These are phyloP conservation scores for Cladophialophora immunda DNA, from an alignment of 2,329 filamentous ascomycete species.

Conservation along the genomic window DNA sequence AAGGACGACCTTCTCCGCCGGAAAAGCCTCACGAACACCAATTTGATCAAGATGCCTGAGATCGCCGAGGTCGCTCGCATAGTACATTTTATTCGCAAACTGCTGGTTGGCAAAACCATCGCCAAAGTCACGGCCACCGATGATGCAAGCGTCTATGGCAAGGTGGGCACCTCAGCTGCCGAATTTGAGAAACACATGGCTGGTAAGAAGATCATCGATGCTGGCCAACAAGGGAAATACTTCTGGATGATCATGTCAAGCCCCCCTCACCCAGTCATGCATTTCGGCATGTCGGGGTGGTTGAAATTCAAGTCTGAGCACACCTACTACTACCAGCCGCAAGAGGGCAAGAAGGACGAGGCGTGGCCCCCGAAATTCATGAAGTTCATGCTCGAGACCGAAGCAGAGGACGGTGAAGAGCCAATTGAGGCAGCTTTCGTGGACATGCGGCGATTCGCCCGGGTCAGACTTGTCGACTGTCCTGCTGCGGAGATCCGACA, in stretches of 20 bases:
- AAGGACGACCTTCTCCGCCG: not conserved
- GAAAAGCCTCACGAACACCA: not conserved
- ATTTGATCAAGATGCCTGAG: constrained; percentile 53
- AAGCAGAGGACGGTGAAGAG: constrained; percentile 58
- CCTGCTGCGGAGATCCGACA: constrained; percentile 78
- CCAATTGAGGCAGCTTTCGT: constrained; percentile 80
- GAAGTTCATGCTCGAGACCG: constrained; percentile 82
- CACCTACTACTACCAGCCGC: constrained; percentile 80
- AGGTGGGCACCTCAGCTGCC: constrained; percentile 80
- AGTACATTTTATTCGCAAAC: constrained; percentile 82
- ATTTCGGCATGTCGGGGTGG: constrained; percentile 84
- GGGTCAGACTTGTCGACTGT: constrained; percentile 84
- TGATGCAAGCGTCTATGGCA: constrained; percentile 87
- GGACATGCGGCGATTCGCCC: constrained; percentile 79
- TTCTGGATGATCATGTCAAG: constrained; percentile 86
- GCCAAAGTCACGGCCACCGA: constrained; percentile 74
- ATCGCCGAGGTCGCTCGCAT: constrained; percentile 77
- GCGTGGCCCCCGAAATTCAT: constrained; percentile 89
- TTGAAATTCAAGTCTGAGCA: constrained; percentile 82
- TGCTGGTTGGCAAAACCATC: constrained; percentile 85
- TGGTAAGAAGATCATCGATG: constrained; percentile 75
- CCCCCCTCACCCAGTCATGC: constrained; percentile 87
- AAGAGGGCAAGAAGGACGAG: constrained; percentile 59
- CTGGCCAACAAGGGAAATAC: constrained; percentile 93
- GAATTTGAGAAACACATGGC: constrained; percentile 77